A percentile compares a stretch with the other conserved stretches of the same genome.
Conservation (phyloP, 2,329 filamentous ascomycete genomes). For the Phialophora macrospora region DNA sequence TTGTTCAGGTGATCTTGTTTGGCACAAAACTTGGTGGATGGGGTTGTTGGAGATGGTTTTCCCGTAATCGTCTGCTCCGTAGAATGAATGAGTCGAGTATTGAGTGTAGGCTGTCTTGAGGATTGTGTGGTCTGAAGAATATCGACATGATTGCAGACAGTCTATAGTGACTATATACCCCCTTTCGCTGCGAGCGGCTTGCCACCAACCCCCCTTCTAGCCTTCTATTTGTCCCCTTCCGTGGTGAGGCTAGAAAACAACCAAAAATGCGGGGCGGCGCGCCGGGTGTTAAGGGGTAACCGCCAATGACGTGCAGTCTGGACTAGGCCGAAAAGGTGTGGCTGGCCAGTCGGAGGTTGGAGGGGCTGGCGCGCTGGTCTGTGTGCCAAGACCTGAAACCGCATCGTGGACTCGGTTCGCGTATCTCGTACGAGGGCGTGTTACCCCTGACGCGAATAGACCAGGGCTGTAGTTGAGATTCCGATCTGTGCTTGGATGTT, state of each 20-base stretch:
- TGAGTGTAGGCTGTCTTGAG: background rate
- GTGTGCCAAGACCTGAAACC: background rate
- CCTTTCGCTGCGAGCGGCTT: slow-evolving; percentile 19
- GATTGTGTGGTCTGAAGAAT: background rate
- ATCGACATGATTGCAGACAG: background rate
- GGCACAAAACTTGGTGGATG: too few species aligned
- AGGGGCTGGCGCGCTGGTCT: background rate
- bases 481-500: background rate
- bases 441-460: background rate
- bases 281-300: slow-evolving; percentile 8
- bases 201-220: slow-evolving; percentile 14
- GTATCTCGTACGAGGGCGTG: background rate
- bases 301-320: slow-evolving; percentile 13
- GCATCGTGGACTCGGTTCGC: background rate
- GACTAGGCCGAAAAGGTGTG: background rate
- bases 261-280: slow-evolving; percentile 18
- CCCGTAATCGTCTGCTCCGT: too few species aligned
- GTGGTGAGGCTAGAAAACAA: slow-evolving; percentile 33
- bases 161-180: slow-evolving; percentile 6
- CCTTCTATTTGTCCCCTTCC: slow-evolving; percentile 9
- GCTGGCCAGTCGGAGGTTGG: slow-evolving; percentile 19
- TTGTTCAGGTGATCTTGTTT: background rate
- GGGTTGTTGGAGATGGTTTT: background rate
- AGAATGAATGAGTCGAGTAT: background rate
- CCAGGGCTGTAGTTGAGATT: background rate